Evolutionary conservation across 2,329 filamentous ascomycete genomes (phyloP).

Genomic region (Claviceps sp.): DNA sequence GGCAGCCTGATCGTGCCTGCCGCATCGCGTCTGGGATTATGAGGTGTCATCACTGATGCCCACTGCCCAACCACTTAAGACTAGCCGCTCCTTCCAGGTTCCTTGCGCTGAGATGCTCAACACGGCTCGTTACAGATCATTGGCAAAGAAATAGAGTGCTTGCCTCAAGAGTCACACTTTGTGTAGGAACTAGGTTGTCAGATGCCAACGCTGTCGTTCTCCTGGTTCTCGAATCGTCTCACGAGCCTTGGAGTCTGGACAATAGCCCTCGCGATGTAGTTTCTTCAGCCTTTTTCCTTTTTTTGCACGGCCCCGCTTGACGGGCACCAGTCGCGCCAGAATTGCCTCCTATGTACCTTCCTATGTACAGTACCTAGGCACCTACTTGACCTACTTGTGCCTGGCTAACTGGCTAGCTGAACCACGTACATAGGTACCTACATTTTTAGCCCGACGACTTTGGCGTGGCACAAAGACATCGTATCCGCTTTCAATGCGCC

Average conservation of each 20-base stretch:
- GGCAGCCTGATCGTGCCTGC: not conserved
- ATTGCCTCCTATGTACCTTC: not conserved
- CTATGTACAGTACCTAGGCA: not conserved
- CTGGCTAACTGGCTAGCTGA: too few species aligned
- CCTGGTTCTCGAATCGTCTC: not conserved
- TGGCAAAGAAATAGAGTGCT: not conserved
- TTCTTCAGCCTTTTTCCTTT: not conserved
- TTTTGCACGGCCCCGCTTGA: not conserved
- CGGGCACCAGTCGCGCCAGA: not conserved
- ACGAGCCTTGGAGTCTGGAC: not conserved
- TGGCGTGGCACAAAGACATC: not conserved
- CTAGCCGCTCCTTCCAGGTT: not conserved
- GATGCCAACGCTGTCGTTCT: not conserved
- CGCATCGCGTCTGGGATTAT: too few species aligned
- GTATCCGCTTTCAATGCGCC: not conserved
- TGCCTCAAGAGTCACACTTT: not conserved
- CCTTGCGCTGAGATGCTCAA: not conserved
- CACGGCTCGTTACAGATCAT: too few species aligned
- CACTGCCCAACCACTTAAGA: too few species aligned
- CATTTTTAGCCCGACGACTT: not conserved
- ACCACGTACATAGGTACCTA: not conserved
- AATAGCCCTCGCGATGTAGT: not conserved
- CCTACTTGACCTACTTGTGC: not conserved
- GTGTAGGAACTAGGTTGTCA: not conserved
- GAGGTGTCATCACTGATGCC: not conserved